phyloP scores from a whole-genome alignment of 192 early-diverging fungal genomes.

The Podila verticillata region DNA sequence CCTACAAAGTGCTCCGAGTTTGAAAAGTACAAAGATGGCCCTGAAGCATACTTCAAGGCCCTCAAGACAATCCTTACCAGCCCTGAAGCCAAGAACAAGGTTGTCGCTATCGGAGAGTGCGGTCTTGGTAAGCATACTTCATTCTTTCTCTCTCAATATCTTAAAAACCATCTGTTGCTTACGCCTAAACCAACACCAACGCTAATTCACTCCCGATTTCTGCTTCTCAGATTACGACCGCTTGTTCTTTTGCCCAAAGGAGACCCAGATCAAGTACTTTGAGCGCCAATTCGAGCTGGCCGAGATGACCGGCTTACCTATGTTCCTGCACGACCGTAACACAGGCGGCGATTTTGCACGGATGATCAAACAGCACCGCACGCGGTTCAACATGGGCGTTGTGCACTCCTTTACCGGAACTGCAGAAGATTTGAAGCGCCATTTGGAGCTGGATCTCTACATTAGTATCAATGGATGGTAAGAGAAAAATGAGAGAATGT shows the following conservation, averaged over 20 bases:
- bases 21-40: slow-evolving; percentile 61
- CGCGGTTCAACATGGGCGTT: slow-evolving; percentile 74
- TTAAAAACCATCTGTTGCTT: no score
- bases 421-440: slow-evolving; percentile 67
- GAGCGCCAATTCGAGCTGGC: slow-evolving; percentile 83
- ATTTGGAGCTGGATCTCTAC: slow-evolving; percentile 76
- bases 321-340: slow-evolving; percentile 93
- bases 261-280: slow-evolving; percentile 84
- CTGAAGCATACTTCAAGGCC: slow-evolving; percentile 68
- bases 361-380: slow-evolving; percentile 68
- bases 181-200: neutral
- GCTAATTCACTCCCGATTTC: neutral
- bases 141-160: no score
- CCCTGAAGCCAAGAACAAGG: slow-evolving; percentile 53
- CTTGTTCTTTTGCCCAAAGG: slow-evolving; percentile 81
- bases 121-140: slow-evolving; percentile 67
- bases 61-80: slow-evolving; percentile 57
- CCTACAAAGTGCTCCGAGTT: slow-evolving; percentile 87
- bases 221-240: slow-evolving; percentile 87
- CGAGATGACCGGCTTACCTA: slow-evolving; percentile 77
- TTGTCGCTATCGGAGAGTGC: slow-evolving; percentile 96
- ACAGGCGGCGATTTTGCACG: slow-evolving; percentile 80
- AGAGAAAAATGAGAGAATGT: neutral
- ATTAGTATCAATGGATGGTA: slow-evolving; percentile 96
- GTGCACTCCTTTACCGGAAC: slow-evolving; percentile 93